Conservation (phyloP, 108 stramenopile genomes). For the Nannochloropsis granulata region DNA sequence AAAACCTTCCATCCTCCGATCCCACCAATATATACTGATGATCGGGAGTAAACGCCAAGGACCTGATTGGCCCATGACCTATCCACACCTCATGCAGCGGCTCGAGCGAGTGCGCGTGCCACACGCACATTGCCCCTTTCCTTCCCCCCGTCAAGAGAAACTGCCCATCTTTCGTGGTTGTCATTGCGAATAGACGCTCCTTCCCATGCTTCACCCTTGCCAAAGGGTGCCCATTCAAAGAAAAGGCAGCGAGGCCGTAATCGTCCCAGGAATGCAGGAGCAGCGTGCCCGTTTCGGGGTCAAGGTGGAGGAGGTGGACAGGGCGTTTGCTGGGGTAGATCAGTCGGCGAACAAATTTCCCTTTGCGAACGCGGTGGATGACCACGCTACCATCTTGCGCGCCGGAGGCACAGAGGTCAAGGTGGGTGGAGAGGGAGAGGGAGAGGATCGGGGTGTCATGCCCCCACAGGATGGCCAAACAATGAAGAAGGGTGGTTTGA, state of each 20-base stretch:
- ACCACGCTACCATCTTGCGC: slow-evolving; percentile 16
- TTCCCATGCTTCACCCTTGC: neutral
- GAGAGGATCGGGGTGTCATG: slow-evolving; percentile 32
- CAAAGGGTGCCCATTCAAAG: slow-evolving; percentile 8
- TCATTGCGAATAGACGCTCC: neutral
- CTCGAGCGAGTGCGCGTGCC: slow-evolving; percentile 2
- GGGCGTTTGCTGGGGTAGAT: neutral
- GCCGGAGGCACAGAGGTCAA: slow-evolving; percentile 13
- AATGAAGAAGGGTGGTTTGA: neutral
- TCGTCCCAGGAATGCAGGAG: slow-evolving; percentile 8
- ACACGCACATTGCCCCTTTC: slow-evolving; percentile 7
- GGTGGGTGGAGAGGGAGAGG: slow-evolving; percentile 3
- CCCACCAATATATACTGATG: neutral
- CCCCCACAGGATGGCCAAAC: slow-evolving; percentile 26
- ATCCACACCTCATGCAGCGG: neutral
- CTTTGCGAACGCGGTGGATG: slow-evolving; percentile 2
- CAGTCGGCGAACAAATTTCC: slow-evolving; percentile 1
- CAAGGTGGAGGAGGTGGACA: neutral
- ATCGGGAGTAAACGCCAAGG: neutral
- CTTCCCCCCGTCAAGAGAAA: slow-evolving; percentile 9
- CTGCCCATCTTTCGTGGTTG: slow-evolving; percentile 4
- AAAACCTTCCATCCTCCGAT: neutral
- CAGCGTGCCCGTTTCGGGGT: slow-evolving; percentile 3
- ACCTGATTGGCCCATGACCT: neutral
- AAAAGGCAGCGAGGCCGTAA: neutral